phyloP scores from a whole-genome alignment of 2,329 filamentous ascomycete species.

The Cladobotryum mycophilum region DNA sequence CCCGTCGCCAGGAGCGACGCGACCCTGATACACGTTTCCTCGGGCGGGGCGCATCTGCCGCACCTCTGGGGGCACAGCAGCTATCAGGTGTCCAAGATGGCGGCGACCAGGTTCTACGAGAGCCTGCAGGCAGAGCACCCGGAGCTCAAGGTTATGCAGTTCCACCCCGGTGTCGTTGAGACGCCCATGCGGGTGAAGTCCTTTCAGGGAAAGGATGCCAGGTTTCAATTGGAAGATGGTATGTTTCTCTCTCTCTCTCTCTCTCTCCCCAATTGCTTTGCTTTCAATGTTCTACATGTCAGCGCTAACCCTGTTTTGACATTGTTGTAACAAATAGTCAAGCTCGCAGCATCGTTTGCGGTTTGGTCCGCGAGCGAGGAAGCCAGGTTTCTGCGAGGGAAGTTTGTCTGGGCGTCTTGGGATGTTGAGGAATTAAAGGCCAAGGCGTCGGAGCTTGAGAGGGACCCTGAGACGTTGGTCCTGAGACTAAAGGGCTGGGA shows the following conservation, averaged over 20 bases:
- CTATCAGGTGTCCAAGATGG: constrained; percentile 39
- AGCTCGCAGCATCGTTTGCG: constrained; percentile 34
- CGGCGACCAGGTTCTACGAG: constrained; percentile 32
- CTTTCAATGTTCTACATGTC: no score
- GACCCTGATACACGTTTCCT: constrained; percentile 20
- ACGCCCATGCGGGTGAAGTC: constrained; percentile 22
- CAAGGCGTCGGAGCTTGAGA: constrained; percentile 27
- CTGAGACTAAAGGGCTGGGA: not conserved
- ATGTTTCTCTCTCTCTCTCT: not conserved
- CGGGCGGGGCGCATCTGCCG: constrained; percentile 17
- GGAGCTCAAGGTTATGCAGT: constrained; percentile 30
- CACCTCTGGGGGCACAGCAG: constrained; percentile 24
- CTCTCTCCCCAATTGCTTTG: no score
- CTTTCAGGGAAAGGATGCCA: constrained; percentile 6
- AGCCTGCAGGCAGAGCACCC: constrained; percentile 35
- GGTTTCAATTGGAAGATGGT: constrained; percentile 2
- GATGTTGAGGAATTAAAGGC: constrained; percentile 44
- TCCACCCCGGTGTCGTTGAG: constrained; percentile 37
- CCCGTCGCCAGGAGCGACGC: constrained; percentile 20
- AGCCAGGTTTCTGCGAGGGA: constrained; percentile 39
- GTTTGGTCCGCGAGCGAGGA: constrained; percentile 40
- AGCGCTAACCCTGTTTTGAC: no score
- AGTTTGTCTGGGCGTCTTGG: constrained; percentile 44
- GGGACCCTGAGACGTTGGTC: constrained; percentile 14
- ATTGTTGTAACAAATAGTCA: constrained; percentile 14